phyloP scores from a whole-genome alignment of 176 grass and related monocot genomes.

The Rhipidocladum racemiflorum region DNA sequence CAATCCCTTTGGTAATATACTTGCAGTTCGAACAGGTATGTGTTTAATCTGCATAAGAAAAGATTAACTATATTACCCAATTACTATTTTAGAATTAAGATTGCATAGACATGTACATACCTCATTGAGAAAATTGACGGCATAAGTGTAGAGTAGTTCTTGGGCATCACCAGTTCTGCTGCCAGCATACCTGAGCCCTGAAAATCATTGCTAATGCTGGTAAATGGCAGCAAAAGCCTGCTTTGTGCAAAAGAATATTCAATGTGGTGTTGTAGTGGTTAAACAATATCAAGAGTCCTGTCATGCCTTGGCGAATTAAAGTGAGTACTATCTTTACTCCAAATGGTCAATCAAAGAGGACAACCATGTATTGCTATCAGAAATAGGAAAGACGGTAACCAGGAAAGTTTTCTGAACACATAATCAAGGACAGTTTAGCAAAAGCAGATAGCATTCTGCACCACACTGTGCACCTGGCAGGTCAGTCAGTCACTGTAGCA shows the following conservation, averaged over 20 bases:
- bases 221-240: slow-evolving; percentile 28
- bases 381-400: neutral
- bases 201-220: slow-evolving; percentile 27
- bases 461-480: neutral
- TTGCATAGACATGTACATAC: slow-evolving; percentile 31
- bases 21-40: slow-evolving; percentile 46
- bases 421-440: neutral
- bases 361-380: too few species aligned
- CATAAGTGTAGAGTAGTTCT: slow-evolving; percentile 78
- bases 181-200: slow-evolving; percentile 93
- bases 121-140: slow-evolving; percentile 86
- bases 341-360: neutral
- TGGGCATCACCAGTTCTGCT: slow-evolving; percentile 88
- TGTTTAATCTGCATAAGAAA: slow-evolving; percentile 72
- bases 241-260: neutral
- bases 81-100: slow-evolving; percentile 24
- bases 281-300: neutral
- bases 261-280: neutral
- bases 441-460: slow-evolving; percentile 1
- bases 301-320: slow-evolving; percentile 4
- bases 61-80: slow-evolving; percentile 4
- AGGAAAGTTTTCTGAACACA: neutral
- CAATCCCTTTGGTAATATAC: slow-evolving; percentile 72
- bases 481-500: neutral
- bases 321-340: neutral